Conservation (phyloP, 2,329 filamentous ascomycete genomes). For the Xylaria sp. region DNA sequence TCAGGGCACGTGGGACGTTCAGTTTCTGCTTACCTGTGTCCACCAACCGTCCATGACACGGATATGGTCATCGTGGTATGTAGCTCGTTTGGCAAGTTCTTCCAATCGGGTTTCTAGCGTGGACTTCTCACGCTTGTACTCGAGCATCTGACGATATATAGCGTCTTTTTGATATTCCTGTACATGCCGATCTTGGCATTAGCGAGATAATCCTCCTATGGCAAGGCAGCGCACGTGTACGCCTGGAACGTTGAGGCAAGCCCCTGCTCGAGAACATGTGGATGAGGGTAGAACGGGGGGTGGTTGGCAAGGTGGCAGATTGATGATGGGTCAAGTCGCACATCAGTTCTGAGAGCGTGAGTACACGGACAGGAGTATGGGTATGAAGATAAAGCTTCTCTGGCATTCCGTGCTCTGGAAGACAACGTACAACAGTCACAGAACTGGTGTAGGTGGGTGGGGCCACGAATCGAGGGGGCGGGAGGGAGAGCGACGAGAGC, state of each 20-base stretch:
- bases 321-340: conserved; percentile 46
- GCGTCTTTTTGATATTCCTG: conserved; percentile 95
- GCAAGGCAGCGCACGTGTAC: conserved; percentile 40
- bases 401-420: conserved; percentile 36
- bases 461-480: conserved; percentile 30
- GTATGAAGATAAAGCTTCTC: conserved; percentile 39
- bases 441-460: conserved; percentile 38
- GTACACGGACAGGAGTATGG: conserved; percentile 46
- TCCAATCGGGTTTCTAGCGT: conserved; percentile 83
- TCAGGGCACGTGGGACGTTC: background rate
- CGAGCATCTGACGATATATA: conserved; percentile 96
- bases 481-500: conserved; percentile 23
- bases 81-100: conserved; percentile 80
- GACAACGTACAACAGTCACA: conserved; percentile 24
- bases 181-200: conserved; percentile 52
- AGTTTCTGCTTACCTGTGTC: conserved; percentile 75
- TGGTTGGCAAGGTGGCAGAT: conserved; percentile 41
- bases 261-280: conserved; percentile 42
- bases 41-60: conserved; percentile 94
- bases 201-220: conserved; percentile 48
- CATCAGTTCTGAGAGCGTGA: conserved; percentile 52
- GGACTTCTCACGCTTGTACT: conserved; percentile 91
- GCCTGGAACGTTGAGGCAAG: conserved; percentile 45
- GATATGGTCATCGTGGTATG: conserved; percentile 91
- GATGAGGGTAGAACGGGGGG: conserved; percentile 40